A percentile compares a stretch with the other conserved stretches of the same genome.
Conservation (phyloP, 495 filamentous ascomycete genomes). For the Staphylotrichum tortipilum region DNA sequence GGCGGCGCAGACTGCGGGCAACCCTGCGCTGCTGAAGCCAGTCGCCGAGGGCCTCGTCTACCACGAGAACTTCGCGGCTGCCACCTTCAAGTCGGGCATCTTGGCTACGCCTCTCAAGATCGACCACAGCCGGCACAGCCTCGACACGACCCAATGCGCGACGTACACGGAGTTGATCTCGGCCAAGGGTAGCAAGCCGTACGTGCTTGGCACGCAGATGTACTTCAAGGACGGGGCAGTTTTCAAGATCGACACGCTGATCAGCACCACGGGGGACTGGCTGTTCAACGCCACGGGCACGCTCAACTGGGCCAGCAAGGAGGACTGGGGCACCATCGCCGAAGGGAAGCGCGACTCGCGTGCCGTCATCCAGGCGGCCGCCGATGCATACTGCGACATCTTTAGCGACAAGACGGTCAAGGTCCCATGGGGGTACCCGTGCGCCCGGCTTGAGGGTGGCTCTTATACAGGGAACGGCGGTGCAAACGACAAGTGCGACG, state of each 20-base stretch:
- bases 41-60: constrained; percentile 16
- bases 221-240: constrained; percentile 25
- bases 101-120: constrained; percentile 35
- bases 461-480: constrained; percentile 33
- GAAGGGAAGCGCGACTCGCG: constrained; percentile 33
- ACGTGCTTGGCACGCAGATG: constrained; percentile 43
- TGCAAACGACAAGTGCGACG: constrained; percentile 28
- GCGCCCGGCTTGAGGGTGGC: constrained; percentile 40
- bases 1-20: constrained; percentile 36
- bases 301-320: constrained; percentile 32
- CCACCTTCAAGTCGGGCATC: constrained; percentile 29
- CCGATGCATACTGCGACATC: constrained; percentile 42
- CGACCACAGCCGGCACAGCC: constrained; percentile 39
- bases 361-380: constrained; percentile 39
- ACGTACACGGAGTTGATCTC: constrained; percentile 45
- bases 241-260: constrained; percentile 35
- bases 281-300: constrained; percentile 46
- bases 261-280: constrained; percentile 38
- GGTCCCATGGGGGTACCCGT: constrained; percentile 44
- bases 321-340: constrained; percentile 41
- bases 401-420: constrained; percentile 36
- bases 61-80: constrained; percentile 29
- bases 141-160: constrained; percentile 43
- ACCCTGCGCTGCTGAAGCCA: constrained; percentile 23
- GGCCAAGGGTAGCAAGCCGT: constrained; percentile 33